These are phyloP conservation scores for Butyriboletus appendiculatus DNA, from an alignment of 1,284 basidiomycete species.

Conservation along the genomic window DNA sequence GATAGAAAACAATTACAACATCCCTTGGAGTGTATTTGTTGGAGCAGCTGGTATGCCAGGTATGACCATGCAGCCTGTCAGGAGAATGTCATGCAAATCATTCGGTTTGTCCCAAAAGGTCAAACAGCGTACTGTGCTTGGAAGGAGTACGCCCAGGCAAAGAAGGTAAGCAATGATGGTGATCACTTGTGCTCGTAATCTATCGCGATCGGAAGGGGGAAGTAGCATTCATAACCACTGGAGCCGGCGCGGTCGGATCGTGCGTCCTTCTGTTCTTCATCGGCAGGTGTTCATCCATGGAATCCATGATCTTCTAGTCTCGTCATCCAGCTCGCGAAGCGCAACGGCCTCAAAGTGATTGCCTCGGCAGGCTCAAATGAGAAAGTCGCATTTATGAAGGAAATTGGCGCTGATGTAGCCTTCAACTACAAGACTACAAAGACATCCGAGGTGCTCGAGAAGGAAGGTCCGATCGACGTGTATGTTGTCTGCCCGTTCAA, in stretches of 20 bases:
- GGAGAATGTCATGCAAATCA: not conserved
- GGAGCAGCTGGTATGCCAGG: constrained; percentile 26
- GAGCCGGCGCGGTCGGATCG: constrained; percentile 29
- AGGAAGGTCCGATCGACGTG: constrained; percentile 27
- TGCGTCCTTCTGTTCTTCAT: constrained; percentile 6
- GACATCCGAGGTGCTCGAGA: constrained; percentile 24
- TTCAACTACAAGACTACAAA: constrained; percentile 41
- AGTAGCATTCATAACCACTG: constrained; percentile 18
- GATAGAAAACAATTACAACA: constrained; percentile 18
- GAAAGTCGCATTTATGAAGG: constrained; percentile 40
- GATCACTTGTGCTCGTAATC: not conserved
- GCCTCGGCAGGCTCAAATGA: constrained; percentile 41
- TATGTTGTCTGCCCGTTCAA: constrained; percentile 1
- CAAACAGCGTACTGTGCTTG: constrained; percentile 25
- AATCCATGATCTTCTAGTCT: constrained; percentile 6
- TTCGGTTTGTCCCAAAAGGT: constrained; percentile 6
- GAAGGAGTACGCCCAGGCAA: constrained; percentile 26
- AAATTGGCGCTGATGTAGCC: constrained; percentile 39
- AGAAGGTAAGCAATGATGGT: constrained; percentile 6
- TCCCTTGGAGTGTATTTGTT: constrained; percentile 22
- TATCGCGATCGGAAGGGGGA: constrained; percentile 16
- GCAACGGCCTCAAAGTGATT: constrained; percentile 40
- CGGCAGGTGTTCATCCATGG: not conserved
- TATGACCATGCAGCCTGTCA: not conserved
- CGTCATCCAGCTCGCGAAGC: constrained; percentile 41